Conservation (phyloP, 208 protist species). For the Jaenimonas drosophilae region DNA sequence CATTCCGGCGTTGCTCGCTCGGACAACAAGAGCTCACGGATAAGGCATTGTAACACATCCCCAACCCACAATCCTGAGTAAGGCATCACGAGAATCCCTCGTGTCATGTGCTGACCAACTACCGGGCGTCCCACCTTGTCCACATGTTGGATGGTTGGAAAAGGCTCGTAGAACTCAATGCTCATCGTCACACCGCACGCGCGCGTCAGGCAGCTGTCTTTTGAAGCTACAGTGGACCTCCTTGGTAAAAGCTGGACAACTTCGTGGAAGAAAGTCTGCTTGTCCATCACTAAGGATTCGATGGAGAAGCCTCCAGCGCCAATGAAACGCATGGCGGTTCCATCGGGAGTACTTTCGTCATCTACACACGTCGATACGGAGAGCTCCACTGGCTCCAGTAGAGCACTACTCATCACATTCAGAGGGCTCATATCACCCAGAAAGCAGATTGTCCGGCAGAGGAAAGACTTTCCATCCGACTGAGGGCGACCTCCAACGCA, state of each 20-base stretch:
- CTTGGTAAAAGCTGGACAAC: constrained; percentile 23
- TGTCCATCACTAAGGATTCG: constrained; percentile 27
- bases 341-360: background rate
- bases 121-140: constrained; percentile 18
- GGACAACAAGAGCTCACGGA: constrained; percentile 14
- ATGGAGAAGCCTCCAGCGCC: constrained; percentile 42
- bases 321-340: constrained; percentile 14
- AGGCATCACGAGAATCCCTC: constrained; percentile 55
- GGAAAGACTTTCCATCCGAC: constrained; percentile 4
- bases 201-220: constrained; percentile 33
- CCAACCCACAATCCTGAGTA: constrained; percentile 43
- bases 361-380: constrained; percentile 4
- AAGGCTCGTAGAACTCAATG: constrained; percentile 56
- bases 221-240: constrained; percentile 7
- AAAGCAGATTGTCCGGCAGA: constrained; percentile 12
- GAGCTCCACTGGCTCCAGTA: constrained; percentile 10
- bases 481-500: constrained; percentile 4
- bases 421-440: constrained; percentile 11
- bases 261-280: constrained; percentile 24
- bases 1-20: constrained; percentile 4
- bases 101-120: constrained; percentile 37
- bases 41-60: constrained; percentile 27
- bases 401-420: constrained; percentile 9
- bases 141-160: constrained; percentile 49
- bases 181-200: constrained; percentile 28